These are phyloP conservation scores for Anthracocystis panici-leucophaei DNA, from an alignment of 1,284 basidiomycete species.

Conservation along the genomic window DNA sequence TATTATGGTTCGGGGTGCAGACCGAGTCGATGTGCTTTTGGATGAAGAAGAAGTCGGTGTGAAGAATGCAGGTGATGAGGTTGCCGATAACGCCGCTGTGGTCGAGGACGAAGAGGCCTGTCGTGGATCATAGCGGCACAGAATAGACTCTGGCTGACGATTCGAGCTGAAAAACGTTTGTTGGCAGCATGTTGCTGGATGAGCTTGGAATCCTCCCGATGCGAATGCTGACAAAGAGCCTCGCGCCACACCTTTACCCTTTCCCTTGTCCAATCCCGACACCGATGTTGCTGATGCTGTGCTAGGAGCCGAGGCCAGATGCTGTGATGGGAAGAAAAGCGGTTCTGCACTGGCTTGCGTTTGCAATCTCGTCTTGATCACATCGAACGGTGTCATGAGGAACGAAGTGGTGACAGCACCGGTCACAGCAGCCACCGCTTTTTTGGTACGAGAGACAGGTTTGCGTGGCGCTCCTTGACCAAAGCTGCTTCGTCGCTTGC, in stretches of 20 bases:
- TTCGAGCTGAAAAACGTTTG: slow-evolving; percentile 69
- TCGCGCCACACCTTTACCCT: slow-evolving; percentile 21
- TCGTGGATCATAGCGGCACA: slow-evolving; percentile 69
- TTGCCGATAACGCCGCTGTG: slow-evolving; percentile 18
- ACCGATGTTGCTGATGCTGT: slow-evolving; percentile 4
- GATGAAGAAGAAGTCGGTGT: slow-evolving; percentile 48
- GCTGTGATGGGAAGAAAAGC: slow-evolving; percentile 54
- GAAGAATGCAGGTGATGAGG: slow-evolving; percentile 55
- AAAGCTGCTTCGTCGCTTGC: slow-evolving; percentile 24
- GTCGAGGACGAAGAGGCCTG: slow-evolving; percentile 31
- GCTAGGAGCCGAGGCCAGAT: slow-evolving; percentile 23
- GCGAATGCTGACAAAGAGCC: slow-evolving; percentile 4
- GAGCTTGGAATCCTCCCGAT: slow-evolving; percentile 29
- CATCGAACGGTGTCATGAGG: slow-evolving; percentile 94
- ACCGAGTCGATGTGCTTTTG: slow-evolving; percentile 38
- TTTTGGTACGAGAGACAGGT: slow-evolving; percentile 73
- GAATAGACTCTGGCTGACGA: slow-evolving; percentile 47
- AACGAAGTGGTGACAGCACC: slow-evolving; percentile 85
- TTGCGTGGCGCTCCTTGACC: slow-evolving; percentile 43
- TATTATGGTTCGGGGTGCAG: slow-evolving; percentile 51
- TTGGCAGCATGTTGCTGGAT: slow-evolving; percentile 67
- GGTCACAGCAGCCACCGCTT: slow-evolving; percentile 82
- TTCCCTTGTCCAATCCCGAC: slow-evolving; percentile 8
- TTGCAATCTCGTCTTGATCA: slow-evolving; percentile 91
- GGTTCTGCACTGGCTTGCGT: slow-evolving; percentile 74